Evolutionary conservation across 139 green algal genomes (phyloP).

Genomic region (Astrephomene gubernaculifera): DNA sequence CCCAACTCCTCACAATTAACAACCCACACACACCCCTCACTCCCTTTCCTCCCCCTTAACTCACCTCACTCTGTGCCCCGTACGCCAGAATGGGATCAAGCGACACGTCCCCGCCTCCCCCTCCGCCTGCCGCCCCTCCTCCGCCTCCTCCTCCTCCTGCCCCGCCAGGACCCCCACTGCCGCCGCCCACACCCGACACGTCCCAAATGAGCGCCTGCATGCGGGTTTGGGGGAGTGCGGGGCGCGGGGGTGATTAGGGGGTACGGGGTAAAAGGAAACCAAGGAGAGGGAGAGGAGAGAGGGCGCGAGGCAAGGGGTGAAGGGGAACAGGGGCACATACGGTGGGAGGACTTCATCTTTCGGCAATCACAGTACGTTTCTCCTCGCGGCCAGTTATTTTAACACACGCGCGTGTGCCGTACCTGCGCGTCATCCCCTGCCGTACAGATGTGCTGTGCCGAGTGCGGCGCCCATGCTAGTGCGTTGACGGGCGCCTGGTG

Average conservation of each 20-base stretch:
- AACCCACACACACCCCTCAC: no score
- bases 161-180: neutral
- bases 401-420: no score
- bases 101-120: conserved; percentile 26
- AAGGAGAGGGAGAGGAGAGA: no score
- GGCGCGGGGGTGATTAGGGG: neutral
- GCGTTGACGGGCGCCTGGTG: conserved; percentile 90
- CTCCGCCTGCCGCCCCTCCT: conserved; percentile 1
- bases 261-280: no score
- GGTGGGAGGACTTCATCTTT: no score
- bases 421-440: conserved; percentile 68
- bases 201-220: conserved; percentile 99
- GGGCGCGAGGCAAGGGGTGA: no score
- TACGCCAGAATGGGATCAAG: conserved; percentile 97
- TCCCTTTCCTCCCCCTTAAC: neutral
- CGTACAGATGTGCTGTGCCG: conserved; percentile 92
- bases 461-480: conserved; percentile 96
- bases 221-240: no score
- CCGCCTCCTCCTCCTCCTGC: neutral
- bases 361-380: no score
- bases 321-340: no score
- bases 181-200: conserved; percentile 70
- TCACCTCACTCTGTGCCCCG: conserved; percentile 80
- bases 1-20: no score
- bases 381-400: no score